phyloP scores from a whole-genome alignment of 352 stramenopile genomes.

The Phytophthora pinifolia region DNA sequence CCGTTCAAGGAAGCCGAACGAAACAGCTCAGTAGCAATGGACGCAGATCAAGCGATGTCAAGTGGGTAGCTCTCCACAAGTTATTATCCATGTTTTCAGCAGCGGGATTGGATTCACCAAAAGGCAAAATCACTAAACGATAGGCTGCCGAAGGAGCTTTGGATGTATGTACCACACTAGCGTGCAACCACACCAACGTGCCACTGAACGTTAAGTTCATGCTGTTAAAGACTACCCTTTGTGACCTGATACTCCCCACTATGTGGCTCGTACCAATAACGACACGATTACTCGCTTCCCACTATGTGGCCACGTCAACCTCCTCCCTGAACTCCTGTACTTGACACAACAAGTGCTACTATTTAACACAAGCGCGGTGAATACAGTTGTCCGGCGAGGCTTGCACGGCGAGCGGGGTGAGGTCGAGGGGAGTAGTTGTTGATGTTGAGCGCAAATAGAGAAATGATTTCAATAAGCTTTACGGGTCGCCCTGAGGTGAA shows the following conservation, averaged over 20 bases:
- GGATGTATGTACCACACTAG: constrained; percentile 11
- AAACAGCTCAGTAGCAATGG: constrained; percentile 13
- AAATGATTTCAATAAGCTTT: no score
- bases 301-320: constrained; percentile 9
- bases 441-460: no score
- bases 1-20: not conserved
- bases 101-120: constrained; percentile 9
- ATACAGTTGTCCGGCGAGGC: no score
- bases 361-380: no score
- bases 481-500: no score
- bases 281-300: constrained; percentile 5
- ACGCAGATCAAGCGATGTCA: constrained; percentile 14
- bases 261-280: constrained; percentile 11
- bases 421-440: no score
- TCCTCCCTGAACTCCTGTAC: constrained; percentile 1
- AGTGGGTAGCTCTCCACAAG: constrained; percentile 4
- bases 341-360: constrained; percentile 17
- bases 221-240: constrained; percentile 3
- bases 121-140: constrained; percentile 9
- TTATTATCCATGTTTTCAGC: constrained; percentile 13
- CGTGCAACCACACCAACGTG: constrained; percentile 18
- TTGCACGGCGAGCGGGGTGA: no score
- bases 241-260: constrained; percentile 13
- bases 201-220: constrained; percentile 17
- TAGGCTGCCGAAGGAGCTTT: constrained; percentile 6